Conservation (phyloP, 2,329 filamentous ascomycete genomes). For the Xylaria sp. region DNA sequence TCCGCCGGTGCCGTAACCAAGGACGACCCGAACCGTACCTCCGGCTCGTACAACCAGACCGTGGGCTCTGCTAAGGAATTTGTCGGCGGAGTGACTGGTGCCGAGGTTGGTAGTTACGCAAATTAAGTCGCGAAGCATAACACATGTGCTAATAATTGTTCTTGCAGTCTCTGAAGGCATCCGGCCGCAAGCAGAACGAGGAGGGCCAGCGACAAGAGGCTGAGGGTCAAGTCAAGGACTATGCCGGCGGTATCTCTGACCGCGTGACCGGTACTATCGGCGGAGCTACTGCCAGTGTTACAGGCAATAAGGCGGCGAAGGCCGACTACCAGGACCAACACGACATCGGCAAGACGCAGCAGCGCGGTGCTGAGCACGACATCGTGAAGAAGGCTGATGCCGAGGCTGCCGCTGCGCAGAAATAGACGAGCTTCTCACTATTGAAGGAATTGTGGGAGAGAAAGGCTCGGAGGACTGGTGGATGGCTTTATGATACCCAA, state of each 20-base stretch:
- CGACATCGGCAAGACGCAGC: constrained; percentile 80
- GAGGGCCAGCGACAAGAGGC: constrained; percentile 82
- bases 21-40: constrained; percentile 71
- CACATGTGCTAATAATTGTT: constrained; percentile 1
- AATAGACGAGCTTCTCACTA: constrained; percentile 8
- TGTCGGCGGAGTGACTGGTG: constrained; percentile 74
- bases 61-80: constrained; percentile 84
- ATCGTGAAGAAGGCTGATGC: constrained; percentile 71
- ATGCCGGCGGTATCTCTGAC: constrained; percentile 66
- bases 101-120: constrained; percentile 53
- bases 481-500: constrained; percentile 26
- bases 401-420: constrained; percentile 28
- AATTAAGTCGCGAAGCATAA: background rate
- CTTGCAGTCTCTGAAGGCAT: constrained; percentile 64
- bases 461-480: background rate
- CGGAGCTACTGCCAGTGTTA: constrained; percentile 69
- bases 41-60: constrained; percentile 85
- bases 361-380: constrained; percentile 82
- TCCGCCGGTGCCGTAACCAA: constrained; percentile 69
- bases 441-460: background rate
- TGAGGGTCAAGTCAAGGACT: constrained; percentile 77
- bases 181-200: constrained; percentile 77
- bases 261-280: constrained; percentile 74
- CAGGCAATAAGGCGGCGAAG: constrained; percentile 69
- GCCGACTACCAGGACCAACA: constrained; percentile 69